Evolutionary conservation across 495 filamentous ascomycete species (phyloP).

Genomic region (Penicillium pulvis): DNA sequence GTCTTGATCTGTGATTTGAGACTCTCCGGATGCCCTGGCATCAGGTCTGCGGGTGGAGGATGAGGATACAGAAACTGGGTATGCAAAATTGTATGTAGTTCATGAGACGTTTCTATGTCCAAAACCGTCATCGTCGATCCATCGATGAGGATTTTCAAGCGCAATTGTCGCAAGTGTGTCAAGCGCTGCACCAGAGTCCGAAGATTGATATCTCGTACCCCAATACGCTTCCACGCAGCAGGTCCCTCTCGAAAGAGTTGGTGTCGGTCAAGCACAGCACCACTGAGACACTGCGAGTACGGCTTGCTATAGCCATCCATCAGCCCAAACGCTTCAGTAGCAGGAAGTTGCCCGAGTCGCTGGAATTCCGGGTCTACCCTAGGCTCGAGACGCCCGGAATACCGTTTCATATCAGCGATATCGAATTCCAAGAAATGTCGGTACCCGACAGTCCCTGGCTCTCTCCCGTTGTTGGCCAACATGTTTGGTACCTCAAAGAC

Average conservation of each 20-base stretch:
- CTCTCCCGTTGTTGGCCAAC: conserved; percentile 68
- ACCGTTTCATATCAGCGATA: conserved; percentile 61
- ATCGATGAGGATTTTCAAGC: conserved; percentile 37
- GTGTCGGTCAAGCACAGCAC: conserved; percentile 38
- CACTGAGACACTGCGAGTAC: conserved; percentile 37
- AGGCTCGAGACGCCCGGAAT: conserved; percentile 30
- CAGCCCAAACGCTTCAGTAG: conserved; percentile 39
- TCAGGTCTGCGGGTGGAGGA: conserved; percentile 23
- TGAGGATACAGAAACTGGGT: conserved; percentile 46
- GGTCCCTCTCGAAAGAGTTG: conserved; percentile 40
- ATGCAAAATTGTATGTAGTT: conserved; percentile 50
- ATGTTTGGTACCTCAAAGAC: conserved; percentile 70
- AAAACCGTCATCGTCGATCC: conserved; percentile 39
- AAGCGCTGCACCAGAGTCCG: conserved; percentile 45
- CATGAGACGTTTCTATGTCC: conserved; percentile 42
- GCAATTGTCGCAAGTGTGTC: conserved; percentile 41
- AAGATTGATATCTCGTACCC: conserved; percentile 42
- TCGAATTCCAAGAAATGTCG: conserved; percentile 70
- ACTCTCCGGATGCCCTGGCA: conserved; percentile 35
- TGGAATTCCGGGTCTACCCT: conserved; percentile 33
- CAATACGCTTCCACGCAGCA: conserved; percentile 43
- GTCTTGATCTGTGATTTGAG: conserved; percentile 56
- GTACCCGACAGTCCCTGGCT: conserved; percentile 76
- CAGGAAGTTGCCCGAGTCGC: conserved; percentile 33
- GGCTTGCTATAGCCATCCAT: conserved; percentile 38